These are phyloP conservation scores for Aspergillus quadricinctus DNA, from an alignment of 2,329 filamentous ascomycete genomes.

Conservation along the genomic window DNA sequence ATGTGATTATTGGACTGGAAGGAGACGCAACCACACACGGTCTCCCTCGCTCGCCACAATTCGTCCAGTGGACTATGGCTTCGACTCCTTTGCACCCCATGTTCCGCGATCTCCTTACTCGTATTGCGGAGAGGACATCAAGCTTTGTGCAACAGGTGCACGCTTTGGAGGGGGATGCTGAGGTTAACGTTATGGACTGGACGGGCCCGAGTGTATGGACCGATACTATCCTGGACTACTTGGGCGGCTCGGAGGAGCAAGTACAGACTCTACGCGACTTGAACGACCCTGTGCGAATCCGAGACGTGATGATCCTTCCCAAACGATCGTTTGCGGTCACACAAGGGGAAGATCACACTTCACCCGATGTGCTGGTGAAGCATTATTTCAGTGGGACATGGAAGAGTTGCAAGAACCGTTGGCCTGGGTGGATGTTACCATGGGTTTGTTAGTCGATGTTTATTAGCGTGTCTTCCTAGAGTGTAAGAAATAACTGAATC, in stretches of 20 bases:
- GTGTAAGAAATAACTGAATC: background rate
- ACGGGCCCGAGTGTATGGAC: constrained; percentile 5
- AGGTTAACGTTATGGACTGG: constrained; percentile 3
- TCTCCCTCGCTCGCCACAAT: constrained; percentile 4
- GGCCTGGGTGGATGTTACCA: background rate
- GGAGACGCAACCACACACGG: constrained; percentile 1
- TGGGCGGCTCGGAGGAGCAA: background rate
- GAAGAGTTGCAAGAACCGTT: background rate
- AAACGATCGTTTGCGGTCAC: constrained; percentile 1
- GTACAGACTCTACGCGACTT: background rate
- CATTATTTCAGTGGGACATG: constrained; percentile 6
- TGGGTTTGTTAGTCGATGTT: background rate
- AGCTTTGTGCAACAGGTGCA: background rate
- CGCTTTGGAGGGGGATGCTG: background rate
- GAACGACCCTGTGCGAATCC: background rate
- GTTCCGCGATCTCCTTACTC: background rate
- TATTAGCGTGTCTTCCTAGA: background rate
- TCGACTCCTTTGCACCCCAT: constrained; percentile 1
- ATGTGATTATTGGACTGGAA: constrained; percentile 2
- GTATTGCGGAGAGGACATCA: background rate
- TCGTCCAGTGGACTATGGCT: constrained; percentile 6
- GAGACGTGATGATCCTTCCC: constrained; percentile 1
- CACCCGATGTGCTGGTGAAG: constrained; percentile 2
- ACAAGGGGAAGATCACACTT: constrained; percentile 2
- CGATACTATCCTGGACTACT: constrained; percentile 2